phyloP scores from a whole-genome alignment of 306 rosid genomes.

The Nissolia schottii region DNA sequence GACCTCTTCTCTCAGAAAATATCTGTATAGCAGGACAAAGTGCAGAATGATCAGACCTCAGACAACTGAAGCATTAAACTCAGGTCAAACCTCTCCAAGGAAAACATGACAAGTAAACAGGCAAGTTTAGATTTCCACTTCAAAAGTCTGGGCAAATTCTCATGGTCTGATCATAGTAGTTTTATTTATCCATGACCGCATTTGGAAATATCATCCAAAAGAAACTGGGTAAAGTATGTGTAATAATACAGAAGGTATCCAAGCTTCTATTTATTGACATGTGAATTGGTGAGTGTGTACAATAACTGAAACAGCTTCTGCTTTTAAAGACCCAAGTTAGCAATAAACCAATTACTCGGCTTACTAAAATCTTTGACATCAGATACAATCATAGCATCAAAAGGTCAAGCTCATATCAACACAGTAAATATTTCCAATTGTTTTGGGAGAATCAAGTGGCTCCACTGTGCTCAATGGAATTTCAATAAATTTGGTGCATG shows the following conservation, averaged over 20 bases:
- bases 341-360: background rate
- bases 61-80: background rate
- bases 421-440: background rate
- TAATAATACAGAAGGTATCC: background rate
- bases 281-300: background rate
- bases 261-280: background rate
- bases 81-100: background rate
- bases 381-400: background rate
- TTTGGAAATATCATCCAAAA: background rate
- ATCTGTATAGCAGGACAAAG: conserved; percentile 46
- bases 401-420: background rate
- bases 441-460: background rate
- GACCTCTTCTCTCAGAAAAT: conserved; percentile 92
- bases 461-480: background rate
- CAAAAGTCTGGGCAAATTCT: background rate
- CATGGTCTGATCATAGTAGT: background rate
- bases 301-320: background rate
- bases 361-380: background rate
- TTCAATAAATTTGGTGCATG: background rate
- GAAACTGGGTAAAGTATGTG: background rate
- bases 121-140: conserved; percentile 16
- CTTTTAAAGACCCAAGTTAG: background rate
- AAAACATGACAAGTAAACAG: conserved; percentile 1
- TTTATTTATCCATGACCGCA: background rate
- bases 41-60: background rate